phyloP scores from a whole-genome alignment of 2,329 filamentous ascomycete species.

The Pseudogymnoascus sp. region DNA sequence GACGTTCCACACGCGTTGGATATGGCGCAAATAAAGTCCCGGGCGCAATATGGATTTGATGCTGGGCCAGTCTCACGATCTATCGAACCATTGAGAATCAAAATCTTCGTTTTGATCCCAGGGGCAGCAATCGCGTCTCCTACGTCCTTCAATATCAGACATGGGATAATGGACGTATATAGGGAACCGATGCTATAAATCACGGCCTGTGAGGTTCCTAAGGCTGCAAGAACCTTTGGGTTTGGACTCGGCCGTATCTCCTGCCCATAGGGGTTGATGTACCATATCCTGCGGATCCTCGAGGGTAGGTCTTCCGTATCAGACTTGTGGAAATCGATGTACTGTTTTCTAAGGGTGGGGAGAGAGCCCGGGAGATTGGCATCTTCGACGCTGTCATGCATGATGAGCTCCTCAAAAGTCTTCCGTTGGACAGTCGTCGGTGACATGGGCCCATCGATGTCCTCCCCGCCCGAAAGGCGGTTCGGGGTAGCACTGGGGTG shows the following conservation, averaged over 20 bases:
- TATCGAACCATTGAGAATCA: conserved; percentile 68
- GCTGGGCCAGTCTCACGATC: conserved; percentile 82
- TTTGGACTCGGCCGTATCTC: conserved; percentile 84
- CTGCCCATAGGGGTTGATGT: conserved; percentile 98
- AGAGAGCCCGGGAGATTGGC: conserved; percentile 75
- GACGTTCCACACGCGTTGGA: conserved; percentile 51
- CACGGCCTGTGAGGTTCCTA: conserved; percentile 57
- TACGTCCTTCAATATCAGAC: conserved; percentile 67
- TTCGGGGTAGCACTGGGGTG: conserved; percentile 46
- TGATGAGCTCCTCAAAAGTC: conserved; percentile 34
- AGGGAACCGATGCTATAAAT: conserved; percentile 92
- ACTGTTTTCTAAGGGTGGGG: conserved; percentile 68
- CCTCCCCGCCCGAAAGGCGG: not conserved
- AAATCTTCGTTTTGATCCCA: conserved; percentile 49
- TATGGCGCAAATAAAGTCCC: conserved; percentile 77
- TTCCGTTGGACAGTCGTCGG: conserved; percentile 5
- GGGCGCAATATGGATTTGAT: conserved; percentile 55
- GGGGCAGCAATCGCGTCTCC: conserved; percentile 51
- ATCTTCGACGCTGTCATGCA: conserved; percentile 64
- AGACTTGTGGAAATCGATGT: conserved; percentile 73
- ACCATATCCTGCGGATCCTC: conserved; percentile 79
- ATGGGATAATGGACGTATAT: conserved; percentile 83
- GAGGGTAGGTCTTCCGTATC: conserved; percentile 67
- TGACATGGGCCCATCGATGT: conserved; percentile 14
- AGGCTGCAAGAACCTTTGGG: conserved; percentile 63